A percentile compares a stretch with the other conserved stretches of the same genome.
Evolutionary conservation across 1,284 basidiomycete genomes (phyloP).

Genomic region (Sanguinoderma infundibulare): DNA sequence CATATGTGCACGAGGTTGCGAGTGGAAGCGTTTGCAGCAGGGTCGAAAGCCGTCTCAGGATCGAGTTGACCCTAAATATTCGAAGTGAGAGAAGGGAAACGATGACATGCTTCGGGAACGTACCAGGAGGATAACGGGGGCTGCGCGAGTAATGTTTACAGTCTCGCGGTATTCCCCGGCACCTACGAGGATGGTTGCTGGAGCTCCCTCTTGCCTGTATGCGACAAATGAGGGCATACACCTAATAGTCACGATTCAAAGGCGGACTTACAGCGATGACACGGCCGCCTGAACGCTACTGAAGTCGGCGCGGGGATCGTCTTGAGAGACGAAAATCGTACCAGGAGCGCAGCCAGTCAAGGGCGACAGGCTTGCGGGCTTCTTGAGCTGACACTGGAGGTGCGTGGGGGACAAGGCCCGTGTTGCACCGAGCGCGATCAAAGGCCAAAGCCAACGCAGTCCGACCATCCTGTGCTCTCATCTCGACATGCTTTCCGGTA

Average conservation of each 20-base stretch:
- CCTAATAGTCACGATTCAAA: not conserved
- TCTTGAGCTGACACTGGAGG: conserved; percentile 55
- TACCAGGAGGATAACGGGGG: conserved; percentile 61
- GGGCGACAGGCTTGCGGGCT: conserved; percentile 44
- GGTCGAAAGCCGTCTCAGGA: conserved; percentile 36
- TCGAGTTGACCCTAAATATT: conserved; percentile 56
- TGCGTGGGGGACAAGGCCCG: conserved; percentile 50
- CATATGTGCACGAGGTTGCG: conserved; percentile 61
- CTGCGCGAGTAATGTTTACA: conserved; percentile 57
- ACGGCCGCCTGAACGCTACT: conserved; percentile 57
- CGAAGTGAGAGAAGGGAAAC: not conserved
- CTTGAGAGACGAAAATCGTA: conserved; percentile 60
- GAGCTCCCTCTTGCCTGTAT: conserved; percentile 42
- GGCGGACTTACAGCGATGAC: conserved; percentile 48
- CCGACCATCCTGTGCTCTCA: not conserved
- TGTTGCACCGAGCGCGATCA: not conserved
- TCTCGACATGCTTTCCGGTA: not conserved
- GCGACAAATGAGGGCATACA: not conserved
- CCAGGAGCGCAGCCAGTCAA: conserved; percentile 56
- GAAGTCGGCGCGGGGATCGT: conserved; percentile 50
- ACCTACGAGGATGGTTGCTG: conserved; percentile 58
- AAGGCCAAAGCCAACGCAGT: not conserved
- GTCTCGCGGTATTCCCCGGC: conserved; percentile 66
- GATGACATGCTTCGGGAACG: not conserved
- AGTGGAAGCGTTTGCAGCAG: conserved; percentile 40